Percentiles rank a stretch among this genome's conserved stretches.
These are phyloP conservation scores for Stramenopiles sp. DNA, from an alignment of 352 stramenopile species.

Conservation along the genomic window DNA sequence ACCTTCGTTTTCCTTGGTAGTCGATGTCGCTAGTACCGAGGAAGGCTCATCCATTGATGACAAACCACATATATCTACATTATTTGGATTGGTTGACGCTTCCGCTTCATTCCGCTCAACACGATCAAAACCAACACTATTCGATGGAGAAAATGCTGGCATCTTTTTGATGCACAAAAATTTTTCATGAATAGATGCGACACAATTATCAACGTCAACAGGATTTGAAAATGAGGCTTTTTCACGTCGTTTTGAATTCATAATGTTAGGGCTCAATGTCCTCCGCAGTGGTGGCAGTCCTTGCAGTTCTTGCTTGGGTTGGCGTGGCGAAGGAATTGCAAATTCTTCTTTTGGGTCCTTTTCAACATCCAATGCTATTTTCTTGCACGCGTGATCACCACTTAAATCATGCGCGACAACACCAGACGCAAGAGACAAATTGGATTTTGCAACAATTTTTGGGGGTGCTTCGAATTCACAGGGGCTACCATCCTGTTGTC, in stretches of 20 bases:
- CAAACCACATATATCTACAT: not conserved
- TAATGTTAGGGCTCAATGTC: not conserved
- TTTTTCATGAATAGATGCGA: not conserved
- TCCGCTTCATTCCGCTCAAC: not conserved
- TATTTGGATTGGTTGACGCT: not conserved
- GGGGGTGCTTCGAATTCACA: not conserved
- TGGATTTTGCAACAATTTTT: not conserved
- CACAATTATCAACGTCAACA: no score
- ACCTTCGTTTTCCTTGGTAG: not conserved
- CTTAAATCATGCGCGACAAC: no score
- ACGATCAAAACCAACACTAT: not conserved
- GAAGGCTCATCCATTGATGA: not conserved
- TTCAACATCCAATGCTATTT: no score
- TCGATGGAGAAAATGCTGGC: not conserved
- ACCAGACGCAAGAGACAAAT: no score
- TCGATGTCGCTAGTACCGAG: no score
- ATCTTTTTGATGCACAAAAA: not conserved
- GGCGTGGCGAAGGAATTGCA: not conserved
- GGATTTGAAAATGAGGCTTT: not conserved
- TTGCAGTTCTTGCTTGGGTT: not conserved
- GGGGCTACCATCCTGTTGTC: not conserved
- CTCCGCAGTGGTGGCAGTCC: not conserved
- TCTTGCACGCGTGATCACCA: no score
- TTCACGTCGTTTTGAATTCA: not conserved
- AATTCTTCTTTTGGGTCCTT: no score